Percentiles rank a stretch among this genome's conserved stretches.
Conservation (phyloP, 2,329 filamentous ascomycete species). For the Microascus cirrosus region DNA sequence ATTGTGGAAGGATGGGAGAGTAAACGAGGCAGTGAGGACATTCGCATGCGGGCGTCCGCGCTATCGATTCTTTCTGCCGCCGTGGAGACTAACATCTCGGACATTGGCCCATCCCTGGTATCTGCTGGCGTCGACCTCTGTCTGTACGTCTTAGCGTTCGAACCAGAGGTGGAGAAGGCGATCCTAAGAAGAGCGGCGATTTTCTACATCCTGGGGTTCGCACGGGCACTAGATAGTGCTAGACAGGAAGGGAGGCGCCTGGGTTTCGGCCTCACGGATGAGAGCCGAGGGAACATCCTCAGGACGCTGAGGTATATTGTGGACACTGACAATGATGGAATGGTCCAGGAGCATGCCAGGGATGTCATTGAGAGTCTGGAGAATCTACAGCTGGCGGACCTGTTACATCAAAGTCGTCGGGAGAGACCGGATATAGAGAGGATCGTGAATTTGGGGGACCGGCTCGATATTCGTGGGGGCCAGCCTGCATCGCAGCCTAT, state of each 20-base stretch:
- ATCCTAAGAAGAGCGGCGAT: slow-evolving; percentile 59
- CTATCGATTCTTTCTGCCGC: slow-evolving; percentile 51
- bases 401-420: slow-evolving; percentile 26
- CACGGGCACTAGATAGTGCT: slow-evolving; percentile 46
- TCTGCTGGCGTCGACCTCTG: slow-evolving; percentile 51
- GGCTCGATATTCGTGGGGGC: slow-evolving; percentile 10
- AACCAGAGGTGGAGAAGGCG: slow-evolving; percentile 45
- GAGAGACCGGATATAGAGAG: slow-evolving; percentile 21
- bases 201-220: slow-evolving; percentile 48
- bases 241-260: slow-evolving; percentile 32
- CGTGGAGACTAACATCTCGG: slow-evolving; percentile 49
- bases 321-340: slow-evolving; percentile 53
- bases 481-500: slow-evolving; percentile 16
- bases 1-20: slow-evolving; percentile 60
- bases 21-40: slow-evolving; percentile 54
- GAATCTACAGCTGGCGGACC: slow-evolving; percentile 43
- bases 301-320: slow-evolving; percentile 53
- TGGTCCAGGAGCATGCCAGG: slow-evolving; percentile 55
- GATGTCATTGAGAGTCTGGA: slow-evolving; percentile 58
- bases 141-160: slow-evolving; percentile 50
- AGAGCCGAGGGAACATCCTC: slow-evolving; percentile 49
- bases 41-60: slow-evolving; percentile 58
- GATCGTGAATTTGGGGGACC: slow-evolving; percentile 10
- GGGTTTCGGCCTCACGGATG: slow-evolving; percentile 41
- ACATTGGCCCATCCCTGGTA: slow-evolving; percentile 39